A percentile compares a stretch with the other conserved stretches of the same genome.
Evolutionary conservation across 495 filamentous ascomycete genomes (phyloP).

Genomic region (Penicillium samsonianum): DNA sequence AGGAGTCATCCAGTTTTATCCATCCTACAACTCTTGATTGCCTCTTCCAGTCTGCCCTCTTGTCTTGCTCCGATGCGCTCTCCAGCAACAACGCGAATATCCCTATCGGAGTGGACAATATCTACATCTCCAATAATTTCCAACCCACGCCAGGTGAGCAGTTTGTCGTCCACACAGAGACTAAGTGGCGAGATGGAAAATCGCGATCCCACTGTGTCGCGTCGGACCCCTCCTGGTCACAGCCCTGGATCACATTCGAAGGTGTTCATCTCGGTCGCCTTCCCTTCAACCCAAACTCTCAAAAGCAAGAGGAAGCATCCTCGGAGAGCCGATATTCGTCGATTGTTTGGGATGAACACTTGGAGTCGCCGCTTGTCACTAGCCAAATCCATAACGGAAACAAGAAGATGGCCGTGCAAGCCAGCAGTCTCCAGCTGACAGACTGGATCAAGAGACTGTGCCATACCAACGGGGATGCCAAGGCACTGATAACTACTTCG

Average conservation of each 20-base stretch:
- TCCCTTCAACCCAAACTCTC: constrained; percentile 22
- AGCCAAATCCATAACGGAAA: not conserved
- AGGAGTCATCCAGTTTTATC: constrained; percentile 26
- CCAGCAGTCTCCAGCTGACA: constrained; percentile 11
- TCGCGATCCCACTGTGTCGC: constrained; percentile 23
- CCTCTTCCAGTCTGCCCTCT: constrained; percentile 32
- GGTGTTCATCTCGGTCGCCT: constrained; percentile 27
- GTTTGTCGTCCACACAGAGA: constrained; percentile 24
- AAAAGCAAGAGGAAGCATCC: constrained; percentile 13
- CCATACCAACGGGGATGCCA: constrained; percentile 23
- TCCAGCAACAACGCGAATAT: constrained; percentile 24
- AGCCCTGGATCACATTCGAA: constrained; percentile 25
- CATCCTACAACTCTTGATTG: constrained; percentile 40
- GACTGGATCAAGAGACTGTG: constrained; percentile 27
- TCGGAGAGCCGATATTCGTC: constrained; percentile 23
- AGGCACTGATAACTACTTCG: constrained; percentile 12
- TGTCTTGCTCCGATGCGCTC: constrained; percentile 23
- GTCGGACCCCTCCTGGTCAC: constrained; percentile 18
- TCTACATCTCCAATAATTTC: constrained; percentile 23
- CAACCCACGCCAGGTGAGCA: constrained; percentile 18
- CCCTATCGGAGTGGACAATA: constrained; percentile 25
- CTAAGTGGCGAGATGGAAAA: constrained; percentile 17
- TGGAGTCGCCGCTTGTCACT: constrained; percentile 21
- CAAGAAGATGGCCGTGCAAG: constrained; percentile 9
- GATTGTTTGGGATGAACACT: constrained; percentile 24